phyloP scores from a whole-genome alignment of 805 yeast species.

The Cyberlindnera maritima region DNA sequence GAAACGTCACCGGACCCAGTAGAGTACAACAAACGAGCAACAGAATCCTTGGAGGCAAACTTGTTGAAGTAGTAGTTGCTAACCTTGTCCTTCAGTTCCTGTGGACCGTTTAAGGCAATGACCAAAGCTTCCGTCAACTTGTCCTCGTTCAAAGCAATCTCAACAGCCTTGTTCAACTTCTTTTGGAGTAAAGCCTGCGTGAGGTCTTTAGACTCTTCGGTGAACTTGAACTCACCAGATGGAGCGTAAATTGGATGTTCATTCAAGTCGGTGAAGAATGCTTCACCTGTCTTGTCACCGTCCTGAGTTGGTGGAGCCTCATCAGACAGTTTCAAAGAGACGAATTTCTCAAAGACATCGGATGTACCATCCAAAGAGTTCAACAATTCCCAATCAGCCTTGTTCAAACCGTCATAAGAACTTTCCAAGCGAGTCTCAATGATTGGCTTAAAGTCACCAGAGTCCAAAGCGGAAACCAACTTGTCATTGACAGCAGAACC shows the following conservation, averaged over 20 bases:
- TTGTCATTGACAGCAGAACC: conserved; percentile 37
- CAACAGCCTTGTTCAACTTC: conserved; percentile 64
- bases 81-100: conserved; percentile 62
- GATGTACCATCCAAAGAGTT: conserved; percentile 53
- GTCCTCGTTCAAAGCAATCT: conserved; percentile 58
- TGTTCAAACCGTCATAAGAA: conserved; percentile 38
- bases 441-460: conserved; percentile 50
- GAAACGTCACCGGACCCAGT: conserved; percentile 50
- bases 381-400: conserved; percentile 66
- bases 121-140: conserved; percentile 77
- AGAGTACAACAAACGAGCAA: conserved; percentile 74
- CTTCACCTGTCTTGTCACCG: conserved; percentile 31
- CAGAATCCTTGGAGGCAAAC: conserved; percentile 43
- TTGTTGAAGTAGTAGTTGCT: conserved; percentile 67
- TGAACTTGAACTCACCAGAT: conserved; percentile 48
- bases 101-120: conserved; percentile 68
- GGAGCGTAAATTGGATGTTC: conserved; percentile 39
- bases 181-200: conserved; percentile 56
- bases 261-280: conserved; percentile 36
- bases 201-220: conserved; percentile 40
- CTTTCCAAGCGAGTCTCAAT: conserved; percentile 51
- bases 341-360: conserved; percentile 45
- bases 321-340: conserved; percentile 33
- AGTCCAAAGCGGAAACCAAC: conserved; percentile 55
- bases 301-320: conserved; percentile 26